These are phyloP conservation scores for Fusarium nodosum DNA, from an alignment of 2,329 filamentous ascomycete species.

Conservation along the genomic window DNA sequence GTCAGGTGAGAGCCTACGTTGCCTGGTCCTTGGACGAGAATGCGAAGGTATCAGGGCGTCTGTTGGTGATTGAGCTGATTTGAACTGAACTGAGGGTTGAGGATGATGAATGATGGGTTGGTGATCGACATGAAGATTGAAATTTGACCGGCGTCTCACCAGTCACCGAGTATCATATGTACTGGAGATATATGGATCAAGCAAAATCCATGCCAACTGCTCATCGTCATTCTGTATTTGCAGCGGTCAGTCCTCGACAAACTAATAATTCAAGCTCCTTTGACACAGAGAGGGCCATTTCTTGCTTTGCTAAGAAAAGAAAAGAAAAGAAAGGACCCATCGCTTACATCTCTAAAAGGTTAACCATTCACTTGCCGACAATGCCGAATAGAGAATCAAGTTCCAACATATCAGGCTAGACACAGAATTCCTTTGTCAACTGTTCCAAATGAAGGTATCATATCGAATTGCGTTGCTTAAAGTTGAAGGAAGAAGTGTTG, in stretches of 20 bases:
- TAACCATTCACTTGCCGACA: neutral
- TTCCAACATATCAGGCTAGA: neutral
- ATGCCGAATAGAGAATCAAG: slow-evolving; percentile 1
- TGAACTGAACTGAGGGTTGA: neutral
- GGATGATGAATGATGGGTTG: neutral
- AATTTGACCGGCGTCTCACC: slow-evolving; percentile 45
- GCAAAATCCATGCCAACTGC: slow-evolving; percentile 24
- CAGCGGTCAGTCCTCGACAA: slow-evolving; percentile 1
- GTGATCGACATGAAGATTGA: slow-evolving; percentile 50
- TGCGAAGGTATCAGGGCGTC: slow-evolving; percentile 1
- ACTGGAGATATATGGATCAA: slow-evolving; percentile 1
- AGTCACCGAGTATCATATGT: slow-evolving; percentile 1
- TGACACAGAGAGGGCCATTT: slow-evolving; percentile 4
- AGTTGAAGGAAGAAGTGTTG: neutral
- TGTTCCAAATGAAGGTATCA: slow-evolving; percentile 3
- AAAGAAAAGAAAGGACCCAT: neutral
- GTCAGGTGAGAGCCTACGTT: neutral
- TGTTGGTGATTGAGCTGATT: neutral
- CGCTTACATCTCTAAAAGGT: neutral
- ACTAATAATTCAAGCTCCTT: neutral
- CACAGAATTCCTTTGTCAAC: neutral
- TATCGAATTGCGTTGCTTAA: neutral
- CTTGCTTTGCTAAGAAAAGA: neutral
- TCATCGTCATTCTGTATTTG: slow-evolving; percentile 24
- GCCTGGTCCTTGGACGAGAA: slow-evolving; percentile 11